Conservation (phyloP, 306 rosid species). For the Glycine latifolia region DNA sequence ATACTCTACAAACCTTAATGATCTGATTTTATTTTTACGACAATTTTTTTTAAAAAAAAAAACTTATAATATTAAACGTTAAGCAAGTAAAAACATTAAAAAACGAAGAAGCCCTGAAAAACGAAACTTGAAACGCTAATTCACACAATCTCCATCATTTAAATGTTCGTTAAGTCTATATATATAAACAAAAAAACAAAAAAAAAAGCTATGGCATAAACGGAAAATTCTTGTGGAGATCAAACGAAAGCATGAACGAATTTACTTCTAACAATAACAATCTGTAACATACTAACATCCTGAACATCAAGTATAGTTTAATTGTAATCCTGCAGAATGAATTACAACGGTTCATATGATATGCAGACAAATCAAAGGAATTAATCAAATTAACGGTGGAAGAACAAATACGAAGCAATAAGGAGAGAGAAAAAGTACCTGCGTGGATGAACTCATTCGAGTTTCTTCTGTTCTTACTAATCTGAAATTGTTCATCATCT, state of each 20-base stretch:
- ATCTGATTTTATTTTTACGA: not conserved
- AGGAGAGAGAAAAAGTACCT: not conserved
- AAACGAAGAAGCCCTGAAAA: too few relatives aligned
- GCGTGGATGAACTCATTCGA: conserved; percentile 45
- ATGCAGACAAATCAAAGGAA: too few relatives aligned
- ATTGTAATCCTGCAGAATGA: not conserved
- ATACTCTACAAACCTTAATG: not conserved
- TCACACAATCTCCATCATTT: too few relatives aligned
- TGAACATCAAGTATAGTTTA: not conserved
- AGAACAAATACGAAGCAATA: not conserved
- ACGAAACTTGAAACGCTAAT: too few relatives aligned
- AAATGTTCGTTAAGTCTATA: too few relatives aligned
- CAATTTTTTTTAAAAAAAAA: not conserved
- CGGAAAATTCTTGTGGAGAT: conserved; percentile 31
- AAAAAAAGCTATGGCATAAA: not conserved
- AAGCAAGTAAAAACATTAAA: too few relatives aligned
- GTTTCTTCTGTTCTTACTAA: not conserved
- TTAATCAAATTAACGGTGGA: too few relatives aligned
- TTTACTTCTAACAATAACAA: not conserved
- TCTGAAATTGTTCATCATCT: conserved; percentile 41
- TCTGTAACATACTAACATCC: not conserved
- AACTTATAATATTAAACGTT: too few relatives aligned
- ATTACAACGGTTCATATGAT: too few relatives aligned
- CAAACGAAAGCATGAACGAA: conserved; percentile 5
- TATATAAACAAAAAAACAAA: too few relatives aligned